phyloP scores from a whole-genome alignment of 2,329 filamentous ascomycete species.

The Fusarium incarnatum region DNA sequence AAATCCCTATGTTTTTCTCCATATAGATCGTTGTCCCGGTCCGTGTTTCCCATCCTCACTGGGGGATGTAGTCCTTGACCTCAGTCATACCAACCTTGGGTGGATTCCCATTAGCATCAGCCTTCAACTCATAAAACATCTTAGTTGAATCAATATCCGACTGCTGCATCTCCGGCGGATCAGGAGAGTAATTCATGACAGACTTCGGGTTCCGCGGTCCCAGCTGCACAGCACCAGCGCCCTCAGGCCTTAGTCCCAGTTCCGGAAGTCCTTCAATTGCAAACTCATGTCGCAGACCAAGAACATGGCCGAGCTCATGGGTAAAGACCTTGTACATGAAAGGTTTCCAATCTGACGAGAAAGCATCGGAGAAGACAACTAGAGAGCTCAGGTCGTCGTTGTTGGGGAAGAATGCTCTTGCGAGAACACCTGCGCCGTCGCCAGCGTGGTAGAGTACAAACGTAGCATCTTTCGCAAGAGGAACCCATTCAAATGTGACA shows the following conservation, averaged over 20 bases:
- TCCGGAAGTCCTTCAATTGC: neutral
- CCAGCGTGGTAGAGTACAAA: neutral
- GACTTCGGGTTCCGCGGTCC: neutral
- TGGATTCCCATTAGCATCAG: neutral
- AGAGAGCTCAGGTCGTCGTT: neutral
- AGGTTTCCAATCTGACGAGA: accelerated
- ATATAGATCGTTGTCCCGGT: too few species aligned
- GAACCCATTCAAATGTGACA: neutral
- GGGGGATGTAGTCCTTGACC: neutral
- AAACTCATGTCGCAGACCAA: neutral
- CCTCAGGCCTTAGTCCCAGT: neutral
- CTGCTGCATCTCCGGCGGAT: neutral
- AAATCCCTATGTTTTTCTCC: too few species aligned
- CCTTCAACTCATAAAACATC: neutral
- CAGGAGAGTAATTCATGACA: neutral
- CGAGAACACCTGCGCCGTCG: neutral
- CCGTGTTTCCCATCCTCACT: too few species aligned
- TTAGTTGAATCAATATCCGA: neutral
- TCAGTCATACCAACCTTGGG: neutral
- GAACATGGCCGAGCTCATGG: neutral
- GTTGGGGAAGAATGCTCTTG: neutral
- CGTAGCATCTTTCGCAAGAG: neutral
- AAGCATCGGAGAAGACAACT: neutral
- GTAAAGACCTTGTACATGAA: neutral
- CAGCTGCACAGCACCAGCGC: neutral